Evolutionary conservation across 768 basidiomycete genomes (phyloP).

Genomic region (Symmetrospora coprosmae): DNA sequence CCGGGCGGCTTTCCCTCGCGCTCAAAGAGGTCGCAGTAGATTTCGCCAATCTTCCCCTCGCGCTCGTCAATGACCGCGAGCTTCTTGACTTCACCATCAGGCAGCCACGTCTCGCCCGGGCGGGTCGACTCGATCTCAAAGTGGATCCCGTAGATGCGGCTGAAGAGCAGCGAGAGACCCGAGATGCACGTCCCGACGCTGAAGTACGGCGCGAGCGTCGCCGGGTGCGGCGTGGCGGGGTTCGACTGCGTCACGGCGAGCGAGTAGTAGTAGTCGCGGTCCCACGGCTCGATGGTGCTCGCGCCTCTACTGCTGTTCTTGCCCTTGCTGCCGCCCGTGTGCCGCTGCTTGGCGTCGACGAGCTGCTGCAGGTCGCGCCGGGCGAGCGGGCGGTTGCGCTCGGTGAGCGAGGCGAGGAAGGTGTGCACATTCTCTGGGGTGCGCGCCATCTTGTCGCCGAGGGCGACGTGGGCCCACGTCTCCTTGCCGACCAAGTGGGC

Average conservation of each 20-base stretch:
- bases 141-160: slow-evolving; percentile 72
- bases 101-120: slow-evolving; percentile 56
- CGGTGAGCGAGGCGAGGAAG: slow-evolving; percentile 67
- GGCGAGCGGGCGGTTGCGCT: slow-evolving; percentile 66
- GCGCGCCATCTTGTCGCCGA: slow-evolving; percentile 94
- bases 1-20: slow-evolving; percentile 72
- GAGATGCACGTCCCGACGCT: slow-evolving; percentile 83
- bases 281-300: slow-evolving; percentile 75
- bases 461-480: slow-evolving; percentile 72
- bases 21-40: slow-evolving; percentile 83
- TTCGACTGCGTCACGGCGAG: slow-evolving; percentile 52
- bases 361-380: slow-evolving; percentile 53
- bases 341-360: slow-evolving; percentile 54
- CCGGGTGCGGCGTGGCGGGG: slow-evolving; percentile 42
- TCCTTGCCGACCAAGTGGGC: slow-evolving; percentile 69
- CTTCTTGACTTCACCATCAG: slow-evolving; percentile 78
- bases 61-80: slow-evolving; percentile 83
- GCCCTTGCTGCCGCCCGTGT: slow-evolving; percentile 33
- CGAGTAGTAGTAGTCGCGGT: slow-evolving; percentile 64
- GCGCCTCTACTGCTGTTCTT: no score
- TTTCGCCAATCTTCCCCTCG: slow-evolving; percentile 74
- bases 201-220: slow-evolving; percentile 43
- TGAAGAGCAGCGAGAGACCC: slow-evolving; percentile 79
- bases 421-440: slow-evolving; percentile 81
- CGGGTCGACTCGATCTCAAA: slow-evolving; percentile 49